phyloP scores from a whole-genome alignment of 2,329 filamentous ascomycete genomes.

The Trichoderma semiorbis region DNA sequence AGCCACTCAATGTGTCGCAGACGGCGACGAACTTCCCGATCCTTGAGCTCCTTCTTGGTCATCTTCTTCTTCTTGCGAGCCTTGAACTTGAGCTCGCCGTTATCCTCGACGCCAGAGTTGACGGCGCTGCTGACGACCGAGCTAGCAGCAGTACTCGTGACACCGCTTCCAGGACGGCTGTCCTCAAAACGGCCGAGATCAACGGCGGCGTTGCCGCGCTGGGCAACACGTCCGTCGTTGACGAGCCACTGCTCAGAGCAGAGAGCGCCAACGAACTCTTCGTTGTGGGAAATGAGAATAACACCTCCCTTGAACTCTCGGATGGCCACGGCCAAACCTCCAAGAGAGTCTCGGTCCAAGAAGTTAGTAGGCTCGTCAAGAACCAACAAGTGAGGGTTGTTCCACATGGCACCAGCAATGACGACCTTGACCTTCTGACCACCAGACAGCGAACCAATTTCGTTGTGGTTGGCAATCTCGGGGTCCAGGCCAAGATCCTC shows the following conservation, averaged over 20 bases:
- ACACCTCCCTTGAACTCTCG: slow-evolving; percentile 98
- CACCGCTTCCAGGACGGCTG: slow-evolving; percentile 57
- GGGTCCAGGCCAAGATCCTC: slow-evolving; percentile 94
- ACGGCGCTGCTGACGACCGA: slow-evolving; percentile 56
- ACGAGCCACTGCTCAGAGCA: slow-evolving; percentile 97
- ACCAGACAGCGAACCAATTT: slow-evolving; percentile 92
- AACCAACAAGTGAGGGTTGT: slow-evolving; percentile 95
- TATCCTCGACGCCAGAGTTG: slow-evolving; percentile 82
- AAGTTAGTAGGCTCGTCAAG: slow-evolving; percentile 99
- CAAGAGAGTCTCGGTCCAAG: slow-evolving; percentile 95
- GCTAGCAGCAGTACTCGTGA: slow-evolving; percentile 54
- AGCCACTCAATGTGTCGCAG: slow-evolving; percentile 84
- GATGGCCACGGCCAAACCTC: slow-evolving; percentile 94
- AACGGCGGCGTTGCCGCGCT: slow-evolving; percentile 74
- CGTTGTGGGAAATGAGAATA: slow-evolving; percentile 99
- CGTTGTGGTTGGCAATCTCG: slow-evolving; percentile 98
- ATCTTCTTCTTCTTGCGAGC: slow-evolving; percentile 96
- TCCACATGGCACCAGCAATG: slow-evolving; percentile 94
- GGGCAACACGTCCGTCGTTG: slow-evolving; percentile 78
- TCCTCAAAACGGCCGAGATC: slow-evolving; percentile 86
- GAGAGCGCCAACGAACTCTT: slow-evolving; percentile 94
- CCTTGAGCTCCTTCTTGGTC: slow-evolving; percentile 94
- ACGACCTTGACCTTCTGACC: slow-evolving; percentile 99
- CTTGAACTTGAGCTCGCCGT: slow-evolving; percentile 78
- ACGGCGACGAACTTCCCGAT: slow-evolving; percentile 80